Evolutionary conservation across 257 asterid species (phyloP).

Genomic region (Solanum pinnatisectum): DNA sequence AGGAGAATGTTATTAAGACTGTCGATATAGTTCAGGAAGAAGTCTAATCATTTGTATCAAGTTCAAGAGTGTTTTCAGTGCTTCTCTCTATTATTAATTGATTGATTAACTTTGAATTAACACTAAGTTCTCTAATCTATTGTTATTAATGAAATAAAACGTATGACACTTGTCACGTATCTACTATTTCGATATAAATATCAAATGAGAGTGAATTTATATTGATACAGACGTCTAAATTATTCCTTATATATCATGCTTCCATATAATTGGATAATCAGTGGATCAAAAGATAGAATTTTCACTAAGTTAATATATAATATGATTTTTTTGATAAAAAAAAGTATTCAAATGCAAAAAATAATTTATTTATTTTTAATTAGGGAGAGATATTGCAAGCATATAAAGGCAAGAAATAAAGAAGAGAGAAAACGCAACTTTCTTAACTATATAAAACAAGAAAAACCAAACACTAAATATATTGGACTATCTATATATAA

Average conservation of each 20-base stretch:
- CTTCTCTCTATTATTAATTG: background rate
- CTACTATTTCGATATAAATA: no score
- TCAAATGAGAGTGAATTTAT: background rate
- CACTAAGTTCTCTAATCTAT: no score
- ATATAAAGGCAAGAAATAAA: background rate
- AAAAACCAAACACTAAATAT: no score
- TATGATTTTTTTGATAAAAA: no score
- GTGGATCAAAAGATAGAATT: background rate
- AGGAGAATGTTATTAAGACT: rapidly evolving
- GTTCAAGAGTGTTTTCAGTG: no score
- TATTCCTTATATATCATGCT: background rate
- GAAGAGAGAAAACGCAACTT: background rate
- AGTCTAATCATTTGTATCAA: no score
- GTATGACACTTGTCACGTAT: background rate
- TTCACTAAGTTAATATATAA: no score
- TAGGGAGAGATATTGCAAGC: background rate
- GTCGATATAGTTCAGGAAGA: background rate
- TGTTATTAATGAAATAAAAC: no score
- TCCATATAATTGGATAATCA: background rate
- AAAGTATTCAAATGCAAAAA: no score
- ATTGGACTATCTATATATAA: no score
- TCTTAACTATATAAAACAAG: background rate
- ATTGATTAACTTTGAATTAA: background rate
- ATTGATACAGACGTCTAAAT: background rate
- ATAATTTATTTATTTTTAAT: no score